Evolutionary conservation across 148 eudicot species (phyloP), one percentile per base, ranked within the genome.

Genomic region (Amaranthus hypochondriacus): DNA sequence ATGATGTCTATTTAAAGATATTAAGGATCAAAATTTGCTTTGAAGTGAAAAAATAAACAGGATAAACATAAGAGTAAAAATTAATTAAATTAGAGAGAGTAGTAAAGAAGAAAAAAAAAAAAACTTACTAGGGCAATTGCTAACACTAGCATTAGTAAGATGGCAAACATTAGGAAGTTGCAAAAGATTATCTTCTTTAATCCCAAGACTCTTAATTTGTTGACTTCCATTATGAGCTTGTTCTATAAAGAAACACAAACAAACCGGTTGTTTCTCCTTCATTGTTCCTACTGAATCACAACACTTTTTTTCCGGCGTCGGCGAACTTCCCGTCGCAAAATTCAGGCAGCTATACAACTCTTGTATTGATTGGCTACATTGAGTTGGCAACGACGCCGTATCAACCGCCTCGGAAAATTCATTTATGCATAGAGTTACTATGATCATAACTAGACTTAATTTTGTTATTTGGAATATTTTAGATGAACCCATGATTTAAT

Each of bases 91-190:
- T 28, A 0, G 39, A 28, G 39, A 28, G 39, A 28, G 39, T 28
- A 28, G 2, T 28, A 28, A 28, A 28, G 2, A 28, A 43, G 43
- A 49, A 66, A 13, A 52, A 64, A 62, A 50, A 51, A 28, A 58
- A 13, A 5, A 10, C 79, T 80, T 81, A 92, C 96, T 84, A 43
- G 98, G 98, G 73, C 98, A 92, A 13, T 87, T 66, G 67, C 71
- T 10, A 63, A 83, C 49, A 57, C 79, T 82, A 42, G 88, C 88
- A 68, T 90, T 83, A 48, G 80, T 60, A 47, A 92, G 47, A 44
- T 83, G 83, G 72, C 98, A 91, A 72, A 86, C 87, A 53, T 88
- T 74, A 21, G 97, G 91, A 6, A 92, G 79, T 80, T 87, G 86
- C 12, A 90, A 75, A 69, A 92, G 75, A 66, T 82, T 77, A 53